Base-by-base conservation (phyloP, 768 basidiomycete species). In the Strobilomyces dryophilus region DNA sequence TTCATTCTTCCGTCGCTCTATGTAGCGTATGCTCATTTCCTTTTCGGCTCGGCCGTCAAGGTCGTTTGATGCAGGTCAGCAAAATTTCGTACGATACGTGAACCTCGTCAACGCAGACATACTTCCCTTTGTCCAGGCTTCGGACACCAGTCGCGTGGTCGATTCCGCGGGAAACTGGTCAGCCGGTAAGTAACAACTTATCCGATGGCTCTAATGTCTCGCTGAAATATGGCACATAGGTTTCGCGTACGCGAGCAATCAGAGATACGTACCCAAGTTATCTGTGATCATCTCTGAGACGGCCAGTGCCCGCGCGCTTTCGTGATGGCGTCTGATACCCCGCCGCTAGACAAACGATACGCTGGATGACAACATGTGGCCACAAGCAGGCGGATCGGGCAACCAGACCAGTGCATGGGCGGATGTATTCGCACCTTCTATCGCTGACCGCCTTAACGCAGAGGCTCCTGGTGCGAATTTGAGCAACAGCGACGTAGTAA, bases 121-220 rank as follows among this genome's bases (percentile, higher is more conserved):
- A 48, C 51, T 79, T 8, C 85, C 85, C 1, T 83, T 81, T 47
- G 67, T 81, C 3, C 69, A 80, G 8, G 70, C 78, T 2, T 74
- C 77, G 1, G 71, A 74, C 14, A 74, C 74, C 8, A 60, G 60
- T 7, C 78, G 89, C 20, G 86, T 89, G 5, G 72, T 89, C 5
- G 70, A 79, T 32, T 82, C 83, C 26, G 87, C 87, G 1, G 69
- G 64, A 12, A 88, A 88, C 61, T 89, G 89, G 88, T 70, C 73
- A 6, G 69, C 72, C 41, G 88, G 87, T 83, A 53, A 47, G 62
- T 17, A 7, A 27, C 0, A 12, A n/a, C n/a, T n/a, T n/a, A n/a
- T 39, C 9, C 29, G 8, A n/a, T n/a, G n/a, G n/a, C n/a, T n/a
- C n/a, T n/a, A n/a, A 17, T 15, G 12, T 37, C 7, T 37, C 45